Conservation (phyloP, 495 filamentous ascomycete species). For the Penicillium canescens region DNA sequence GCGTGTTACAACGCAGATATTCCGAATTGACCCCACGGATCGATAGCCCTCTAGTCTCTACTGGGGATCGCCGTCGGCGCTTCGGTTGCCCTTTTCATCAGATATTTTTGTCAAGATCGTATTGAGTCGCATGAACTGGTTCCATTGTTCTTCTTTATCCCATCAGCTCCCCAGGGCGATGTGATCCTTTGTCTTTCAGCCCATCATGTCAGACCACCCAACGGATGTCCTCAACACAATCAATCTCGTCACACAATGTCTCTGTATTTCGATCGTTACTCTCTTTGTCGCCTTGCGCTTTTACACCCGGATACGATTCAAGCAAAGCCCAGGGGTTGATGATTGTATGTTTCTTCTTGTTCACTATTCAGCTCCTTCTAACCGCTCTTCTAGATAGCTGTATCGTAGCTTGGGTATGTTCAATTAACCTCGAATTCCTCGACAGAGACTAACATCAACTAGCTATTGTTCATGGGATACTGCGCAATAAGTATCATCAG, state of each 20-base stretch:
- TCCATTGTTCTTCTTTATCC: constrained; percentile 1
- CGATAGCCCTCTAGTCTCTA: constrained; percentile 3
- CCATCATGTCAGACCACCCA: constrained; percentile 31
- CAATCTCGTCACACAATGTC: constrained; percentile 42
- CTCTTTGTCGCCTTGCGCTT: constrained; percentile 39
- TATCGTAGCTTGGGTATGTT: constrained; percentile 36
- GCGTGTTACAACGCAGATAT: too few species aligned
- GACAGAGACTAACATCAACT: neutral
- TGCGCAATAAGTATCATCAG: constrained; percentile 36
- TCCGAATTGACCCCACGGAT: too few species aligned
- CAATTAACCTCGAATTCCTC: neutral
- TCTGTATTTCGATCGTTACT: constrained; percentile 45
- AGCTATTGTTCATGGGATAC: constrained; percentile 41
- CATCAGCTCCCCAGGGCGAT: neutral
- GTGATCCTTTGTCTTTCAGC: constrained; percentile 3
- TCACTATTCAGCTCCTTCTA: constrained; percentile 3
- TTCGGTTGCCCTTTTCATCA: neutral
- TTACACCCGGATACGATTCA: constrained; percentile 37
- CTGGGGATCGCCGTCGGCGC: neutral
- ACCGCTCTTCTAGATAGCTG: constrained; percentile 27
- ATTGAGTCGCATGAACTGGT: neutral
- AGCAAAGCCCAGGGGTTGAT: constrained; percentile 35
- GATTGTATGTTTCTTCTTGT: constrained; percentile 36
- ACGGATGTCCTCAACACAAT: constrained; percentile 38
- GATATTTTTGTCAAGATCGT: too few species aligned